phyloP scores from a whole-genome alignment of 139 green algal genomes.

The Dunaliella sp. region DNA sequence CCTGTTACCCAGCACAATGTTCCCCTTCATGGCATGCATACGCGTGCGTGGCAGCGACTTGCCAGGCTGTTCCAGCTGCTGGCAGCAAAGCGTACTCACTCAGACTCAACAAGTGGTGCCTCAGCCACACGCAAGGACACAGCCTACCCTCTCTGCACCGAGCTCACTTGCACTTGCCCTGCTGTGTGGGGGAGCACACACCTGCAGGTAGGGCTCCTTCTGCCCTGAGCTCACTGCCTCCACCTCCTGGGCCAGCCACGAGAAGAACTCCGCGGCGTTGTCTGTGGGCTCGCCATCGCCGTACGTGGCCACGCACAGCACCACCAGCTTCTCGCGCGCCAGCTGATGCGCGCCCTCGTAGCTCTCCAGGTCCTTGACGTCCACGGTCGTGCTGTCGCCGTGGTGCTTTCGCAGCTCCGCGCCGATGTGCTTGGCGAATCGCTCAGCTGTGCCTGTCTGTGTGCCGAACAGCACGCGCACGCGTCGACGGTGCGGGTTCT shows the following conservation, averaged over 20 bases:
- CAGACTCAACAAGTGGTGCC: too few relatives aligned
- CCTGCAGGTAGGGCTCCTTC: conserved; percentile 53
- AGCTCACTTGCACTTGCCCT: neutral
- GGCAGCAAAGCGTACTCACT: too few relatives aligned
- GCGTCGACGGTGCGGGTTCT: neutral
- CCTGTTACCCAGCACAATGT: too few relatives aligned
- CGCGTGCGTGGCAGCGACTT: too few relatives aligned
- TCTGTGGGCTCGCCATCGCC: conserved; percentile 97
- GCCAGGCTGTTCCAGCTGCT: too few relatives aligned
- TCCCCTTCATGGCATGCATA: too few relatives aligned
- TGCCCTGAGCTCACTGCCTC: conserved; percentile 47
- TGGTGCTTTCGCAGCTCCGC: conserved; percentile 54
- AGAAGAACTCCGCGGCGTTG: conserved; percentile 79
- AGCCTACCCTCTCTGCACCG: neutral
- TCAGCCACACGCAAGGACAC: too few relatives aligned
- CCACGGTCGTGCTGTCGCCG: conserved; percentile 50
- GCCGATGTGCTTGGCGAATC: conserved; percentile 82
- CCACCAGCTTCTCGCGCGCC: conserved; percentile 66
- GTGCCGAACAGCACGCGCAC: conserved; percentile 57
- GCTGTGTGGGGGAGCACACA: conserved; percentile 19
- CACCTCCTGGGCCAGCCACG: conserved; percentile 70
- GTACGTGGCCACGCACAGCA: conserved; percentile 94
- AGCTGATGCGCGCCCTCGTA: conserved; percentile 50
- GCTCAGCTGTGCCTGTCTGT: conserved; percentile 66
- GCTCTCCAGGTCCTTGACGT: conserved; percentile 75